A percentile compares a stretch with the other conserved stretches of the same genome.
Evolutionary conservation across 345 rosid genomes (phyloP).

Genomic region (Eucalyptus victrix): DNA sequence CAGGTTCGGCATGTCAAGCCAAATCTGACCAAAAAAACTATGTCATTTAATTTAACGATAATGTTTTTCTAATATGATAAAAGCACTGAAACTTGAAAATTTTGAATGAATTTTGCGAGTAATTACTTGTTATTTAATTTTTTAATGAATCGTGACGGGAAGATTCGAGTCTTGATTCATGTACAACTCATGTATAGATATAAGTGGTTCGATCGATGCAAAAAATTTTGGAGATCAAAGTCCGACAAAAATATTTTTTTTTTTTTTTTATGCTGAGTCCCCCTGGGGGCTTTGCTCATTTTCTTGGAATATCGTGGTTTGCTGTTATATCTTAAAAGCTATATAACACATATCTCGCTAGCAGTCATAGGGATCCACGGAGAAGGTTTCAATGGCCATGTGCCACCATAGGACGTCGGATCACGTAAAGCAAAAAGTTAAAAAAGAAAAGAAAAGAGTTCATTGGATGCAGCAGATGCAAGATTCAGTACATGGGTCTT

Average conservation of each 20-base stretch:
- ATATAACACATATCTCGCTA: background rate
- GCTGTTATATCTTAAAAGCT: background rate
- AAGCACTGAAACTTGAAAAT: background rate
- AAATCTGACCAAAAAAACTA: background rate
- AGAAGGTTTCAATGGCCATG: background rate
- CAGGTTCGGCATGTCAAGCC: background rate
- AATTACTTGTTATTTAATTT: background rate
- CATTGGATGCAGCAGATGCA: background rate
- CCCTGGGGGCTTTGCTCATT: background rate
- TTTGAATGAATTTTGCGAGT: background rate
- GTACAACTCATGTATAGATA: background rate
- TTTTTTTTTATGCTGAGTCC: background rate
- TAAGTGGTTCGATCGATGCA: fast-evolving
- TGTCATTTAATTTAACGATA: background rate
- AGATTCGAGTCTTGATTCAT: background rate
- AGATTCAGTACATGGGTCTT: background rate
- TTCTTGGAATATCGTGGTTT: background rate
- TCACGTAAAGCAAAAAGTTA: background rate
- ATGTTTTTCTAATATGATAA: background rate
- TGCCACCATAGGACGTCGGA: background rate
- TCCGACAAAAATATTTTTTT: fast-evolving
- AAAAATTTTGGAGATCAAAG: background rate
- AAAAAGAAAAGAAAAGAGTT: background rate
- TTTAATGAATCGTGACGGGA: fast-evolving
- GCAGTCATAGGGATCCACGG: background rate